Evolutionary conservation across 2,329 filamentous ascomycete genomes (phyloP), one percentile per base, ranked within the genome.

Genomic region (Penicillium sp.): DNA sequence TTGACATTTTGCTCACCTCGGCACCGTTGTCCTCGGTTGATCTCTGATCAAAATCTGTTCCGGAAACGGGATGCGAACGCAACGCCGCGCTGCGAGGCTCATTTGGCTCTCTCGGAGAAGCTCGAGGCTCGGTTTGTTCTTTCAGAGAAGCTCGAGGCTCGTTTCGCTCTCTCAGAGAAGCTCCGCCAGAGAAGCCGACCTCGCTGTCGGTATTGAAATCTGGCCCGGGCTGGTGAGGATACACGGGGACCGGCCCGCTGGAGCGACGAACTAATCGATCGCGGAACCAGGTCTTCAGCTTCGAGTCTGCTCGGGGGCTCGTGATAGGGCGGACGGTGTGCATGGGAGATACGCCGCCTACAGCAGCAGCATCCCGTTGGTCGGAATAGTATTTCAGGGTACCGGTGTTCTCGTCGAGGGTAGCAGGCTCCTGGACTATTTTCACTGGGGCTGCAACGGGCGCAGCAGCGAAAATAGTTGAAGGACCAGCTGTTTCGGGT

Each of bases 241-340:
- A 62, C 2, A 63, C 53, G 20, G 54, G 59, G 13, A 60, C 51
- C 2, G 60, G 56, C 2, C 60, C 61, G 48, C 65, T 69, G 20
- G 62, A 54, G 2, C 63, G 69, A 51, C 63, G 66, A 11, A 63
- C 54, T 7, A 69, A 46, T 48, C 62, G 59, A 36, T 63, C 63
- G 24, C 62, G 66, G 57, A 73, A 67, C 69, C 69, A 73, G 13
- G 58, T 63, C 39, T 63, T 71, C 22, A 73, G 46, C 46, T 66
- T 70, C 3, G 69, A 69, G 33, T 70, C 68, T 10, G 63, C 56
- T 38, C 61, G 62, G 5, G 63, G 63, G 16, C 64, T 64, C 27
- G 53, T 54, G 38, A 62, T 49, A 11, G 60, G 57, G 10, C 41
- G 52, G 14, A 57, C 53, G 11, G 28, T 46, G 25, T 58, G 60